Percentiles rank a stretch among this genome's conserved stretches.
Evolutionary conservation across 2,329 filamentous ascomycete genomes (phyloP).

Genomic region (Colletotrichum sp.): DNA sequence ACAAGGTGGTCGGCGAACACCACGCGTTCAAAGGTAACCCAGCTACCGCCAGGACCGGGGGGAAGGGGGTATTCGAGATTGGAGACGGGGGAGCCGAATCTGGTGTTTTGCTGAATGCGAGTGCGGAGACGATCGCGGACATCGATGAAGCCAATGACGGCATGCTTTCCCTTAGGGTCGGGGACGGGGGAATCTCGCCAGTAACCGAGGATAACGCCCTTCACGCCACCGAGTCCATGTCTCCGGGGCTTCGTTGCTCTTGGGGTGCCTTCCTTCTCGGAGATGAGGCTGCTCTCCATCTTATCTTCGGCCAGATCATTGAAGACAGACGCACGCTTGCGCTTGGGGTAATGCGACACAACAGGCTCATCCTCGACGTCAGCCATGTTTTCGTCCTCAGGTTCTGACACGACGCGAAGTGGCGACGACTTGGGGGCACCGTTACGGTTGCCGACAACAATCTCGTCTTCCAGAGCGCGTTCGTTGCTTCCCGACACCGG

Average conservation of each 20-base stretch:
- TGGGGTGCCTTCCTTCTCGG: slow-evolving; percentile 29
- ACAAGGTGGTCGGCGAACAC: slow-evolving; percentile 64
- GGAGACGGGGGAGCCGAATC: slow-evolving; percentile 49
- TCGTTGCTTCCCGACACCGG: slow-evolving; percentile 45
- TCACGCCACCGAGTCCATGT: slow-evolving; percentile 35
- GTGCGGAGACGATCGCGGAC: slow-evolving; percentile 65
- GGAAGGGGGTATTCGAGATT: slow-evolving; percentile 49
- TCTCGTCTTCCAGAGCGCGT: slow-evolving; percentile 55
- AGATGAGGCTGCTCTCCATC: slow-evolving; percentile 40
- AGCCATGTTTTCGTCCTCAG: slow-evolving; percentile 50
- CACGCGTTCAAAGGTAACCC: slow-evolving; percentile 67
- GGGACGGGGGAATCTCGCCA: slow-evolving; percentile 65
- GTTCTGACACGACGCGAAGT: slow-evolving; percentile 35
- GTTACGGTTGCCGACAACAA: slow-evolving; percentile 53
- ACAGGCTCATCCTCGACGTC: slow-evolving; percentile 44
- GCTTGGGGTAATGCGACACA: slow-evolving; percentile 54
- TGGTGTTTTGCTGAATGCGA: slow-evolving; percentile 57
- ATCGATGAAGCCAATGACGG: slow-evolving; percentile 68
- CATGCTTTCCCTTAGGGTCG: slow-evolving; percentile 56
- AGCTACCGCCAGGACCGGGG: slow-evolving; percentile 65
- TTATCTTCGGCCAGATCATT: slow-evolving; percentile 55
- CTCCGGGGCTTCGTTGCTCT: slow-evolving; percentile 16
- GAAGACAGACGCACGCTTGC: slow-evolving; percentile 55
- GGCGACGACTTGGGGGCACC: slow-evolving; percentile 40
- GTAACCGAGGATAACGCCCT: slow-evolving; percentile 59